These are phyloP conservation scores for Catenaria anguillulae DNA, from an alignment of 371 early-diverging fungal genomes.

Conservation along the genomic window DNA sequence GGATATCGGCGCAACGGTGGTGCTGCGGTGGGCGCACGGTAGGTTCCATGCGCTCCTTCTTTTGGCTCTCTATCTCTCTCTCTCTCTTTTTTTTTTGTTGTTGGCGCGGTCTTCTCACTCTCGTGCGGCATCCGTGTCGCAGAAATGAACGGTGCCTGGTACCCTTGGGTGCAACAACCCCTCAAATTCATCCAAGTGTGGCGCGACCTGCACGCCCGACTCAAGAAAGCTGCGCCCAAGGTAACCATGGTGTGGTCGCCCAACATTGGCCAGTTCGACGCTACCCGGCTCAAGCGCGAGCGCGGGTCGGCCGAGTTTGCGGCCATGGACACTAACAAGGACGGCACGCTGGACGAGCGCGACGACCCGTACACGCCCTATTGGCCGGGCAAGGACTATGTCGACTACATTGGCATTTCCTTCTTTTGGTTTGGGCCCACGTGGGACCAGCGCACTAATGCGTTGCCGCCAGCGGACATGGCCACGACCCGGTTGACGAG, in stretches of 20 bases:
- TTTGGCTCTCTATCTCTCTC: no score
- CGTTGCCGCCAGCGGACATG: neutral
- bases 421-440: conserved; percentile 8
- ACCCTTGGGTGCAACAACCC: neutral
- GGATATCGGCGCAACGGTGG: neutral
- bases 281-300: neutral
- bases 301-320: neutral
- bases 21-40: neutral
- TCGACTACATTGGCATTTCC: conserved; percentile 30
- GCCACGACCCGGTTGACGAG: neutral
- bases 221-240: neutral
- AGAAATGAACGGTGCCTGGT: conserved; percentile 20
- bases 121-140: no score
- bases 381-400: conserved; percentile 10
- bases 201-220: no score
- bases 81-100: no score
- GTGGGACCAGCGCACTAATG: neutral
- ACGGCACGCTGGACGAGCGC: neutral
- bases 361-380: conserved; percentile 4
- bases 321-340: conserved; percentile 3
- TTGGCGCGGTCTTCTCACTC: no score
- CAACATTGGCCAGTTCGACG: neutral
- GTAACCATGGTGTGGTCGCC: conserved; percentile 5
- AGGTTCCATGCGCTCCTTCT: no score
- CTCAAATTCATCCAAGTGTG: neutral